A percentile compares a stretch with the other conserved stretches of the same genome.
Conservation (phyloP, 106 monocot species). For the Acorus calamus region DNA sequence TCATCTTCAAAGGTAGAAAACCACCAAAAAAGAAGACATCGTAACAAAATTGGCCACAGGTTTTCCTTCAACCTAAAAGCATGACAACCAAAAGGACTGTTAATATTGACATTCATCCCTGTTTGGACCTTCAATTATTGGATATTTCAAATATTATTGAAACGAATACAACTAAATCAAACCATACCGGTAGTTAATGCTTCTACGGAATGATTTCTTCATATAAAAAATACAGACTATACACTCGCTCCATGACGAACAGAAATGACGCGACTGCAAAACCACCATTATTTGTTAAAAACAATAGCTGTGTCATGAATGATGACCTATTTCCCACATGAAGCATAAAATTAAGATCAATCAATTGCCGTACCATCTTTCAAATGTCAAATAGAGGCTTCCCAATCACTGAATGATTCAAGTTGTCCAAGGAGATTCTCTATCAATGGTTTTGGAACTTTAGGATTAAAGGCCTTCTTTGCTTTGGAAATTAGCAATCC, state of each 20-base stretch:
- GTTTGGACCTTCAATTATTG: too few relatives aligned
- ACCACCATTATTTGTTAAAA: slow-evolving; percentile 6
- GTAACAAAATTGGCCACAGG: slow-evolving; percentile 3
- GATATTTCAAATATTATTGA: too few relatives aligned
- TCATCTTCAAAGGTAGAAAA: slow-evolving; percentile 19
- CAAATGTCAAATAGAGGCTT: slow-evolving; percentile 29
- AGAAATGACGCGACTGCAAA: slow-evolving; percentile 19
- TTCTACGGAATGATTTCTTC: slow-evolving; percentile 1
- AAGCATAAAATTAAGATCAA: too few relatives aligned
- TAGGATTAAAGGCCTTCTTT: slow-evolving; percentile 28
- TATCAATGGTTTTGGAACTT: slow-evolving; percentile 52
- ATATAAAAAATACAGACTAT: slow-evolving; percentile 10
- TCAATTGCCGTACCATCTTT: background rate
- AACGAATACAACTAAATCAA: background rate
- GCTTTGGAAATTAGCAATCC: slow-evolving; percentile 27
- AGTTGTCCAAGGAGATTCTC: slow-evolving; percentile 30
- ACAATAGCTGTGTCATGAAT: too few relatives aligned
- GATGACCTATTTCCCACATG: too few relatives aligned
- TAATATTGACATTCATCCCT: background rate
- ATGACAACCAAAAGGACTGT: background rate
- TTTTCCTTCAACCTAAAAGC: background rate
- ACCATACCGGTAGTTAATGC: slow-evolving; percentile 15
- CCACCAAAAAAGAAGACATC: slow-evolving; percentile 2
- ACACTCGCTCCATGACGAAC: slow-evolving; percentile 16
- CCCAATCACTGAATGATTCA: slow-evolving; percentile 32